Base-by-base conservation (phyloP, 768 basidiomycete genomes). In the Suillus placidus region DNA sequence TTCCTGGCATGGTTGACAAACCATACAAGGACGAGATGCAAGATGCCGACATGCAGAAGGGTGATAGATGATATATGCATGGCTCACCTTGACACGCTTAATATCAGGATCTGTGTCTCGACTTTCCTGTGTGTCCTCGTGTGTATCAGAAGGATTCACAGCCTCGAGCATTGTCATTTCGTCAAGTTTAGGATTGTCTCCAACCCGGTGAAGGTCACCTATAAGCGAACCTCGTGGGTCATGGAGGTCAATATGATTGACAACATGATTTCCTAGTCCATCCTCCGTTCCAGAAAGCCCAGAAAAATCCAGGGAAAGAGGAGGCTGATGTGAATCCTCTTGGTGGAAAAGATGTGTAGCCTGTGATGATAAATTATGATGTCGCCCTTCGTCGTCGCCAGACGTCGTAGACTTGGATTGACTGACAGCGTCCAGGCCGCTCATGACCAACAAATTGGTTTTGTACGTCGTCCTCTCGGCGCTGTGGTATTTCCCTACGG, bases 21-120 rank as follows among this genome's bases (percentile, higher is more conserved):
- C 65, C 65, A 60, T 61, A 64, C 60, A 64, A 60, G 63, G 71
- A 69, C 64, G 63, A 63, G 37, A 60, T 26, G 66, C 45, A 62
- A 37, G 61, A 49, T 60, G 64, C 67, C 57, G 66, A 66, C 62
- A 71, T 58, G 67, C 63, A 54, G 64, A 32, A 62, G 40, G 60
- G 63, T 56, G 56, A 57, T 65, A 67, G 68, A 62, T 65, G 71
- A 60, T 58, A 64, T 62, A 64, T 62, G 60, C 72, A 73, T 69
- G 68, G 72, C 86, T 71, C 74, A 88, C 90, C 85, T 91, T 93
- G 80, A 93, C 91, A 85, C 92, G 92, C 82, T 93, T 93, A 74
- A 91, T 80, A 70, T 92, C 91, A 72, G 89, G 85, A 71, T 90
- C 88, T 61, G 82, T 80, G 65, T 91, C 90, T 7, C 85, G 79